Percentiles rank a stretch among this genome's conserved stretches.
Conservation (phyloP, 345 rosid genomes). For the Lagerstroemia speciosa region DNA sequence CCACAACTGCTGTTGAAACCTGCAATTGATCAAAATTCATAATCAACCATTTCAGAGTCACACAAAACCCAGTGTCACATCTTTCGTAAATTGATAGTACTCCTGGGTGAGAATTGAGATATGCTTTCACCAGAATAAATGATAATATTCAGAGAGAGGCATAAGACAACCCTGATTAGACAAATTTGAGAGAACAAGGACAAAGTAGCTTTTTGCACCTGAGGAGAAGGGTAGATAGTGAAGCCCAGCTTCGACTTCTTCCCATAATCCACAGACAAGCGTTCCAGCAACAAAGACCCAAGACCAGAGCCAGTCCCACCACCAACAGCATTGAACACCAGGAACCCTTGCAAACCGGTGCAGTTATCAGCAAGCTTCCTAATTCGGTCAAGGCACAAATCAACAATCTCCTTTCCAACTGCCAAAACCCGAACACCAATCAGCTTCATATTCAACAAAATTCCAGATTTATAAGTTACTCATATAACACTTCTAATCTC, state of each 20-base stretch:
- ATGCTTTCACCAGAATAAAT: too few relatives aligned
- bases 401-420: constrained; percentile 65
- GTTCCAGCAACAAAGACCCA: constrained; percentile 47
- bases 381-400: constrained; percentile 52
- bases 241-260: constrained; percentile 58
- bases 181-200: neutral
- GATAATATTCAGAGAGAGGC: neutral
- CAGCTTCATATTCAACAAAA: neutral
- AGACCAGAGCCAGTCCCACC: constrained; percentile 62
- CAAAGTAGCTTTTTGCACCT: constrained; percentile 30
- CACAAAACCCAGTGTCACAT: neutral
- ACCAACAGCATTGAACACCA: constrained; percentile 61
- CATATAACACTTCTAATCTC: neutral
- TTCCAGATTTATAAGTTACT: neutral
- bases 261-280: constrained; percentile 53
- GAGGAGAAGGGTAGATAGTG: constrained; percentile 59
- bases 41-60: neutral
- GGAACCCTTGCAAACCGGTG: constrained; percentile 55
- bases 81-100: too few relatives aligned
- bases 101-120: too few relatives aligned
- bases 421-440: constrained; percentile 10
- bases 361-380: constrained; percentile 56
- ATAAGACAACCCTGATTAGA: neutral
- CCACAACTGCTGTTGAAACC: constrained; percentile 50
- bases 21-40: constrained; percentile 1